A percentile compares a stretch with the other conserved stretches of the same genome.
Conservation (phyloP, 768 basidiomycete species). For the Tricholoma terreum region DNA sequence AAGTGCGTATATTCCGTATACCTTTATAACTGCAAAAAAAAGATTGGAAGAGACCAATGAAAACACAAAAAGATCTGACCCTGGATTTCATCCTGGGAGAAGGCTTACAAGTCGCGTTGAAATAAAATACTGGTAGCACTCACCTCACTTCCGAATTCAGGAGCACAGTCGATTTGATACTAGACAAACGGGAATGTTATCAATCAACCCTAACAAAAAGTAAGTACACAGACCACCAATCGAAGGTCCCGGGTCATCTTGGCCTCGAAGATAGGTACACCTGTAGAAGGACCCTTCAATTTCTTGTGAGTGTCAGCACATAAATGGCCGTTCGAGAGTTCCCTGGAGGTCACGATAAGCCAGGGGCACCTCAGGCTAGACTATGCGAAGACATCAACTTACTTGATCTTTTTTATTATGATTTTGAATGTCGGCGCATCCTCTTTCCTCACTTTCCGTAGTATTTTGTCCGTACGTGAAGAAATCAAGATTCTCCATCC, state of each 20-base stretch:
- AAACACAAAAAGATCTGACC: neutral
- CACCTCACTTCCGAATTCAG: slow-evolving; percentile 10
- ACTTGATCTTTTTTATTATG: slow-evolving; percentile 70
- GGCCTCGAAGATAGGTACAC: slow-evolving; percentile 14
- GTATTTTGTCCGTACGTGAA: slow-evolving; percentile 44
- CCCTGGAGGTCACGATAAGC: slow-evolving; percentile 34
- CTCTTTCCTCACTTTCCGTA: slow-evolving; percentile 46
- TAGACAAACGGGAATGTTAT: neutral
- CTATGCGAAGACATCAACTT: slow-evolving; percentile 7
- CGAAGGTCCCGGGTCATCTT: slow-evolving; percentile 14
- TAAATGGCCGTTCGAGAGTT: slow-evolving; percentile 46
- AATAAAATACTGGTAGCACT: neutral
- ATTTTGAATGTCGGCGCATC: slow-evolving; percentile 48
- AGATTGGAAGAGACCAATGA: neutral
- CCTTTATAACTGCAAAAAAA: slow-evolving; percentile 7
- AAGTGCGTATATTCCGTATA: slow-evolving; percentile 11
- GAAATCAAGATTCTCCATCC: slow-evolving; percentile 61
- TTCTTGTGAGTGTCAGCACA: slow-evolving; percentile 14
- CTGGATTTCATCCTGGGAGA: slow-evolving; percentile 12
- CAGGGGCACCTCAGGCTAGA: neutral
- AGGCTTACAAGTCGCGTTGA: neutral
- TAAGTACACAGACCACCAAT: slow-evolving; percentile 8
- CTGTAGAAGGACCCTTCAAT: slow-evolving; percentile 9
- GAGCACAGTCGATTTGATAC: slow-evolving; percentile 16
- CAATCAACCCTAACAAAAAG: neutral